A percentile compares a stretch with the other conserved stretches of the same genome.
Evolutionary conservation across 2,329 filamentous ascomycete species (phyloP).

Genomic region (Metarhizium guizhouense): DNA sequence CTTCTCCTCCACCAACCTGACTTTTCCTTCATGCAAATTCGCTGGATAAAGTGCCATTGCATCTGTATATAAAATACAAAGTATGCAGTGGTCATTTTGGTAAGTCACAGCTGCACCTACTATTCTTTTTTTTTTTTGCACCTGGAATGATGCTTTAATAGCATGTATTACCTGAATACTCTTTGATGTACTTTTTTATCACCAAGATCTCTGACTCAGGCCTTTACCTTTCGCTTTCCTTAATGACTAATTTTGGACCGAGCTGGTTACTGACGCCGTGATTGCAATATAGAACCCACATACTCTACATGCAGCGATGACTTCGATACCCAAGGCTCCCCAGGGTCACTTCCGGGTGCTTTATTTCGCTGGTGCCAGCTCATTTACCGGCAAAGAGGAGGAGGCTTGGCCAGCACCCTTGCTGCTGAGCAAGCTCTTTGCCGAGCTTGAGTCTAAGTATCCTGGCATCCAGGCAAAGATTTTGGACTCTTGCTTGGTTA

Average conservation of each 20-base stretch:
- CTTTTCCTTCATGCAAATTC: background rate
- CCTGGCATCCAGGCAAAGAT: slow-evolving; percentile 60
- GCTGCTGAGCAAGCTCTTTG: slow-evolving; percentile 52
- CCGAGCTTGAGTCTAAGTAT: slow-evolving; percentile 59
- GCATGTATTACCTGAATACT: slow-evolving; percentile 52
- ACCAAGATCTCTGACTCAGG: slow-evolving; percentile 63
- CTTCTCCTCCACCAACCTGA: background rate
- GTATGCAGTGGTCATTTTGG: background rate
- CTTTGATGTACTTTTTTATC: slow-evolving; percentile 50
- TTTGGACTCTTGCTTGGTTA: slow-evolving; percentile 64
- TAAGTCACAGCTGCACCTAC: slow-evolving; percentile 7
- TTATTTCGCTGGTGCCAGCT: slow-evolving; percentile 71
- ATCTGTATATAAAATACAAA: background rate
- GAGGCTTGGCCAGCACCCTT: slow-evolving; percentile 62
- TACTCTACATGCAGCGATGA: slow-evolving; percentile 17
- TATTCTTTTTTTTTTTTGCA: slow-evolving; percentile 4
- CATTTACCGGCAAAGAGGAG: slow-evolving; percentile 58
- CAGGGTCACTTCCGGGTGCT: slow-evolving; percentile 66
- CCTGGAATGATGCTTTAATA: slow-evolving; percentile 43
- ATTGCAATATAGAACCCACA: background rate
- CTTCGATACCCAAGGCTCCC: slow-evolving; percentile 36
- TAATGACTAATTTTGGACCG: background rate
- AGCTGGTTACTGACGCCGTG: background rate
- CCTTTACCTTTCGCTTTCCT: slow-evolving; percentile 6
- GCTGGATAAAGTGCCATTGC: background rate